Conservation (phyloP, 805 yeast genomes). For the Blastobotrys muscicola region DNA sequence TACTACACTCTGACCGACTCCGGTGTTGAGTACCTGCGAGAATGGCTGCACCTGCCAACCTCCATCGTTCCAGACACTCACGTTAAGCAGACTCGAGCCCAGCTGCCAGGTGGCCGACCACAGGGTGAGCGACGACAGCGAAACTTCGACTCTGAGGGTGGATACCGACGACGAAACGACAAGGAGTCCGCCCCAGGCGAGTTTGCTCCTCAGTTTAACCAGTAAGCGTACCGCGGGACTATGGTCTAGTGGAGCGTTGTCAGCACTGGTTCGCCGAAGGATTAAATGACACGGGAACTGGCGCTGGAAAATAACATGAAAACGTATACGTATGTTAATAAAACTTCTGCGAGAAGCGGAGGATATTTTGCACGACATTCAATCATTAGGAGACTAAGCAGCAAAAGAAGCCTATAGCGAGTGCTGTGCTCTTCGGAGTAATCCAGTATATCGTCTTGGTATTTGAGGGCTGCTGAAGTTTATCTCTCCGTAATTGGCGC, state of each 20-base stretch:
- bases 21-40: slow-evolving; percentile 98
- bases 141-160: slow-evolving; percentile 41
- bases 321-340: too few relatives aligned
- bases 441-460: too few relatives aligned
- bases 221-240: slow-evolving; percentile 8
- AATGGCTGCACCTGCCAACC: slow-evolving; percentile 97
- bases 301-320: too few relatives aligned
- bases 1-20: slow-evolving; percentile 99
- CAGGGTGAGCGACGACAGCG: slow-evolving; percentile 45
- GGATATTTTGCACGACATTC: too few relatives aligned
- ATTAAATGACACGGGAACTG: background rate
- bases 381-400: too few relatives aligned
- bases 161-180: slow-evolving; percentile 54
- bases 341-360: too few relatives aligned
- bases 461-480: too few relatives aligned
- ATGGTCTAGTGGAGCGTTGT: background rate
- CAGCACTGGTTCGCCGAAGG: background rate
- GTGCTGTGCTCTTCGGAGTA: too few relatives aligned
- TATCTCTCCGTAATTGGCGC: too few relatives aligned
- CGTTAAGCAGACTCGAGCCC: slow-evolving; percentile 89
- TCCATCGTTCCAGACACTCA: slow-evolving; percentile 97
- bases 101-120: slow-evolving; percentile 33
- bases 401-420: too few relatives aligned
- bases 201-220: slow-evolving; percentile 30
- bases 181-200: slow-evolving; percentile 27